A percentile compares a stretch with the other conserved stretches of the same genome.
Conservation (phyloP, 176 grass and related monocot genomes). For the Rhynchospora tenuis region DNA sequence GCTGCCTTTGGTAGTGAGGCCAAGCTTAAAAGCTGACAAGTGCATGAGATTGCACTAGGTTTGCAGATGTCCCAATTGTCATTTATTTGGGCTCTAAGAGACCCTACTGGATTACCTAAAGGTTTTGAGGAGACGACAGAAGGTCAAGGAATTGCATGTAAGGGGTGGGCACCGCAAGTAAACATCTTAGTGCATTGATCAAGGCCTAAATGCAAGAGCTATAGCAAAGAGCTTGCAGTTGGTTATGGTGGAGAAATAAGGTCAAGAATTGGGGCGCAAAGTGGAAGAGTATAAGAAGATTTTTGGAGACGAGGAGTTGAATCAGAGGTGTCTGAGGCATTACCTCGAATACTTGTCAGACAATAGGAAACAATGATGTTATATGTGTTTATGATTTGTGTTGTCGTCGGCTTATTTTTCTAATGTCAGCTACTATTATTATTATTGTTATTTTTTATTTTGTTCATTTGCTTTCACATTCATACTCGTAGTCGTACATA, state of each 20-base stretch:
- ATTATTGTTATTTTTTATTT: no score
- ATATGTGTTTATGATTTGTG: not conserved
- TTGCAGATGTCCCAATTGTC: conserved; percentile 41
- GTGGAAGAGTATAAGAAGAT: conserved; percentile 30
- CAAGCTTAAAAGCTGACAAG: conserved; percentile 33
- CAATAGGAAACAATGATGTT: conserved; percentile 5
- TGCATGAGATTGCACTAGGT: conserved; percentile 41
- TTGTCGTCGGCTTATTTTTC: no score
- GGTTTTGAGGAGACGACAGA: conserved; percentile 30
- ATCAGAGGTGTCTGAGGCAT: conserved; percentile 28
- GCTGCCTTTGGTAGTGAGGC: conserved; percentile 66
- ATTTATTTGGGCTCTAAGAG: conserved; percentile 58
- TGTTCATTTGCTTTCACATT: no score
- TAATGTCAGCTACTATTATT: no score
- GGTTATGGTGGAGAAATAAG: conserved; percentile 43
- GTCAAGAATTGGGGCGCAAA: conserved; percentile 20
- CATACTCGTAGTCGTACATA: no score
- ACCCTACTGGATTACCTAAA: conserved; percentile 10
- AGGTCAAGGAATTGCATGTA: conserved; percentile 25
- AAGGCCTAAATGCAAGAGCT: conserved; percentile 49
- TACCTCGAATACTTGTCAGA: conserved; percentile 32
- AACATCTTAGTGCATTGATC: conserved; percentile 49
- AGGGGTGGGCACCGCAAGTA: conserved; percentile 48
- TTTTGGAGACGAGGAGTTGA: conserved; percentile 43
- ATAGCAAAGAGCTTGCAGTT: conserved; percentile 39